Base-by-base conservation (phyloP, 208 protist species). In the Crithidia bombi region DNA sequence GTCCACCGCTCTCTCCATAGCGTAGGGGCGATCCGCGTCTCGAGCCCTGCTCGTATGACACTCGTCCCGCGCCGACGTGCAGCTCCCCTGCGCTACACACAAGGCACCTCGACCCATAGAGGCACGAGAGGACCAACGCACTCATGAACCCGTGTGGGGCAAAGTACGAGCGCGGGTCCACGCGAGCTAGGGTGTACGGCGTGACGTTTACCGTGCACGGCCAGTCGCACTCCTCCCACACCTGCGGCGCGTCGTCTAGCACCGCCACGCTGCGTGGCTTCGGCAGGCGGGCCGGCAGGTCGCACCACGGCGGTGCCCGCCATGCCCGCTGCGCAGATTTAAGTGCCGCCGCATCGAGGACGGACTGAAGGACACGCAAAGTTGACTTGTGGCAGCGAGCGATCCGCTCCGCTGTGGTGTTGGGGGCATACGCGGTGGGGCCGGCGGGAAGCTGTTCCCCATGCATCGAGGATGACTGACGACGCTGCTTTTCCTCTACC, bases 221-320 rank as follows among this genome's bases (percentile, higher is more conserved):
- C 90, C 90, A 95, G 65, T 95, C 90, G 25, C 38, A 55, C 58
- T 78, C 64, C 19, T 25, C 56, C 87, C 90, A 95, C 38, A 91
- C 81, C 47, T 93, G 90, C 36, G 86, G 85, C 0, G 81, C 56
- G 67, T 95, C 90, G 66, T 95, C 90, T 17, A 95, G 63, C 30
- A 93, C 75, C 4, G 81, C 86, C 14, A 95, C 75, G 62, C 78
- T 85, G 55, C 89, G 80, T 3, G 85, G 56, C 32, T 66, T 69
- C 15, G 71, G 71, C 33, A 77, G 49, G 30, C 71, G 71, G 30
- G 25, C 19, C 2, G 10, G 28, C 52, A 41, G 41, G 30, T 83
- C 74, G 14, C 68, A 75, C 51, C 69, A 72, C 47, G 52, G 51
- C 36, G 77, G 61, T 5, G 72, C 68, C n/a, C 61, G 49, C 58